Conservation (phyloP, 2,329 filamentous ascomycete species). For the Endoconidiophora laricicola region DNA sequence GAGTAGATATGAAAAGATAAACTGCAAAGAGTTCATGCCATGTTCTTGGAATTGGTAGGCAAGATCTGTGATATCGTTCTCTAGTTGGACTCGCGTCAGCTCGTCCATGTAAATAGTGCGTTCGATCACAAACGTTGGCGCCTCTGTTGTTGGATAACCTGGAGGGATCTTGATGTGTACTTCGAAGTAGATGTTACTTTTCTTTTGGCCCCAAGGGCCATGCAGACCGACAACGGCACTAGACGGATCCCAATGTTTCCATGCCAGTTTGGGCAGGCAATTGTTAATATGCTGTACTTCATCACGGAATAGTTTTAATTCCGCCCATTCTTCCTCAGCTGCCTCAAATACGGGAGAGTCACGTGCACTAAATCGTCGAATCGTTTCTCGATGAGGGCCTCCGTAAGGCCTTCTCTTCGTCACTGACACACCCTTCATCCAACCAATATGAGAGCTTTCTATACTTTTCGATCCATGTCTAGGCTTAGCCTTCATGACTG, state of each 20-base stretch:
- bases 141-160: constrained; percentile 39
- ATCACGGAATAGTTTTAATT: constrained; percentile 45
- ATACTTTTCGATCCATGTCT: constrained; percentile 22
- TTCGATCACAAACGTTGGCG: constrained; percentile 43
- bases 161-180: constrained; percentile 43
- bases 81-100: constrained; percentile 29
- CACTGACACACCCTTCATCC: constrained; percentile 50
- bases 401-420: constrained; percentile 22
- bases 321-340: constrained; percentile 41
- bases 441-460: constrained; percentile 43
- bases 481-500: constrained; percentile 41
- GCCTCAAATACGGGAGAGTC: constrained; percentile 30
- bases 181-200: constrained; percentile 43
- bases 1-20: constrained; percentile 44
- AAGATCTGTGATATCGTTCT: constrained; percentile 25
- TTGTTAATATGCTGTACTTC: constrained; percentile 46
- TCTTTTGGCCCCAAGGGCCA: constrained; percentile 44
- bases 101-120: constrained; percentile 46
- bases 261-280: constrained; percentile 46
- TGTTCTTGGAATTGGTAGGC: constrained; percentile 37
- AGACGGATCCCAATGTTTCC: constrained; percentile 37
- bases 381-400: constrained; percentile 15
- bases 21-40: constrained; percentile 45
- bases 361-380: constrained; percentile 34
- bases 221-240: constrained; percentile 7